Percentiles rank a stretch among this genome's conserved stretches.
phyloP scores from a whole-genome alignment of 1,284 basidiomycete species.

The Cutaneotrichosporon cavernicola region DNA sequence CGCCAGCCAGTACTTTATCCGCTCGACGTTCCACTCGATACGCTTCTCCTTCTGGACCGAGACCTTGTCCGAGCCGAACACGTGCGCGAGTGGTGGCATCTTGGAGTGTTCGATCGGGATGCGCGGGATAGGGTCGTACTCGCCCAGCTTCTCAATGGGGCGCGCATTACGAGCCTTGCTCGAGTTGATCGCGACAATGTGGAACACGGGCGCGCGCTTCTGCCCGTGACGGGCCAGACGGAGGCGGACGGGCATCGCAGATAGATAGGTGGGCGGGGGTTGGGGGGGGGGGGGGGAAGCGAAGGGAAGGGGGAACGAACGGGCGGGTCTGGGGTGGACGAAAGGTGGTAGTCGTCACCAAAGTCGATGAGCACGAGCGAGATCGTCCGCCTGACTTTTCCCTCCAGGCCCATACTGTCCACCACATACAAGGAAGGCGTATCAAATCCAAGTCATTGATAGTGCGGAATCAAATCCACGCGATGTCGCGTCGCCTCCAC shows the following conservation, averaged over 20 bases:
- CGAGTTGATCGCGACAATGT: conserved; percentile 78
- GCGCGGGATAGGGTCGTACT: conserved; percentile 70
- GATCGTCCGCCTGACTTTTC: conserved; percentile 10
- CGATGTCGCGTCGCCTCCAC: conserved; percentile 3
- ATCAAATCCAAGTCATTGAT: conserved; percentile 7
- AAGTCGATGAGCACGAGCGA: background rate
- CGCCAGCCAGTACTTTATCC: conserved; percentile 85
- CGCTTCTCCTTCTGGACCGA: conserved; percentile 61
- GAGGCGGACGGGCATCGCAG: conserved; percentile 74
- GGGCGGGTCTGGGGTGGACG: background rate
- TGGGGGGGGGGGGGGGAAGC: background rate
- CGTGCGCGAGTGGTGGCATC: conserved; percentile 39
- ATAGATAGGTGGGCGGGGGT: background rate
- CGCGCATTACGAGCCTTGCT: conserved; percentile 76
- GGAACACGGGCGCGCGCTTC: conserved; percentile 76
- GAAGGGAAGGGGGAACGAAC: background rate
- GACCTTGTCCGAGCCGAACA: conserved; percentile 40
- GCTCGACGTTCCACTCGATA: conserved; percentile 83
- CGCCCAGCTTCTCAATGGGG: conserved; percentile 83
- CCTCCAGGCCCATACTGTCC: background rate
- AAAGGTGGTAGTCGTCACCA: background rate
- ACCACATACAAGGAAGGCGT: background rate
- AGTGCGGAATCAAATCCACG: background rate
- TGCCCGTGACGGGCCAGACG: conserved; percentile 82
- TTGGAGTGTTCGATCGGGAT: conserved; percentile 25